Conservation (phyloP, 257 asterid species). For the Haberlea rhodopensis region DNA sequence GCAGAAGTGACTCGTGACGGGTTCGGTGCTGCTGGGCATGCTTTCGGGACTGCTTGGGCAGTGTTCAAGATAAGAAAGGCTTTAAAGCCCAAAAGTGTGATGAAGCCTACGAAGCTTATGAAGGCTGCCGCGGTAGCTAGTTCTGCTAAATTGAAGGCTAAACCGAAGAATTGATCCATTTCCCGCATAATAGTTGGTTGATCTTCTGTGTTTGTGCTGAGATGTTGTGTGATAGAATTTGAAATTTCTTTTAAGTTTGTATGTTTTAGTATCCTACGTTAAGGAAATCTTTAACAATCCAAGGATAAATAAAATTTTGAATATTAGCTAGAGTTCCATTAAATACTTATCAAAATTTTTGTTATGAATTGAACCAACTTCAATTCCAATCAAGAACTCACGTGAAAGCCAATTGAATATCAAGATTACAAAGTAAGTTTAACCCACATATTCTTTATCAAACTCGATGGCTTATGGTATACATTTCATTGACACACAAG, state of each 20-base stretch:
- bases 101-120: constrained; percentile 54
- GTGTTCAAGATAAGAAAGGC: constrained; percentile 79
- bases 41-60: constrained; percentile 83
- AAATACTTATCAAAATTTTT: no score
- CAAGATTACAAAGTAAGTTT: no score
- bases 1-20: constrained; percentile 62
- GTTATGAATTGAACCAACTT: no score
- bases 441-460: no score
- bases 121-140: constrained; percentile 66
- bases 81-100: constrained; percentile 61
- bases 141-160: constrained; percentile 47
- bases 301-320: no score
- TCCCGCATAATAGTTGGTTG: not conserved
- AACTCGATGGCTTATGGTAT: no score
- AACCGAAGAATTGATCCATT: constrained; percentile 24
- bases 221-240: not conserved
- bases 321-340: no score
- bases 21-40: constrained; percentile 84
- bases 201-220: not conserved
- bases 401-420: no score
- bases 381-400: no score
- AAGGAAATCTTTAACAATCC: no score
- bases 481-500: no score
- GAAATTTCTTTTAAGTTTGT: no score
- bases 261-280: not conserved